Base-by-base conservation (phyloP, 768 basidiomycete genomes). In the Amanita rubescens region DNA sequence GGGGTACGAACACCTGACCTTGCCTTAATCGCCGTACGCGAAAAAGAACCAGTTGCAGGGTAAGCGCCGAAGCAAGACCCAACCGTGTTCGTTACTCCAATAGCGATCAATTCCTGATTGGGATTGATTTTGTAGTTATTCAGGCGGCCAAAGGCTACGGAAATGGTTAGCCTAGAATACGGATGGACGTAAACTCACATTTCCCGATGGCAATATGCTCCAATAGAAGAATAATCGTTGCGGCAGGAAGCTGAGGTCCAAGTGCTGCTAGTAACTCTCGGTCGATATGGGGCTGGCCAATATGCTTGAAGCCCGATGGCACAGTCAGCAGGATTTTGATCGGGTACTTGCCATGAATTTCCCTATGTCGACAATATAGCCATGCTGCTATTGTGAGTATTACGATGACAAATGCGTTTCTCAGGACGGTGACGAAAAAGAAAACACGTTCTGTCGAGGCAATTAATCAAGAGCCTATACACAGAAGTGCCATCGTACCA, bases 171-270 rank as follows among this genome's bases (percentile, higher is more conserved):
- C 25, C 3, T 47, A 20, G 12, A 14, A 42, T 39, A 15, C 15
- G 6, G 5, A 38, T 24, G 3, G 32, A 33, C 25, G n/a, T 27
- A 54, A 6, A 68, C 80, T 63, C 65, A 87, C 90, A 90, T 70
- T 94, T 95, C n/a, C 90, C 82, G 59, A 99, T 99, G 27, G 94
- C 88, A 55, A 98, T 97, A 70, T 99, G 96, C 67, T 97, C 95
- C 48, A 97, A 74, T 12, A 97, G 75, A 43, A 97, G 76, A 62
- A 95, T 87, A 59, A 95, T 91, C 0, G 90, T 92, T 17, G 90
- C 84, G 4, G 92, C 81, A 2, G 90, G 90, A 2, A 98, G 66
- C 53, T 95, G 77, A 5, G 83, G 72, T 1, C 77, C 86, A 52
- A 98, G 72, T 0, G 90, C 90, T 0, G 62, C 54, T 27, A 95